Evolutionary conservation across 83 land plant genomes (phyloP).

Genomic region (Thuja plicata): DNA sequence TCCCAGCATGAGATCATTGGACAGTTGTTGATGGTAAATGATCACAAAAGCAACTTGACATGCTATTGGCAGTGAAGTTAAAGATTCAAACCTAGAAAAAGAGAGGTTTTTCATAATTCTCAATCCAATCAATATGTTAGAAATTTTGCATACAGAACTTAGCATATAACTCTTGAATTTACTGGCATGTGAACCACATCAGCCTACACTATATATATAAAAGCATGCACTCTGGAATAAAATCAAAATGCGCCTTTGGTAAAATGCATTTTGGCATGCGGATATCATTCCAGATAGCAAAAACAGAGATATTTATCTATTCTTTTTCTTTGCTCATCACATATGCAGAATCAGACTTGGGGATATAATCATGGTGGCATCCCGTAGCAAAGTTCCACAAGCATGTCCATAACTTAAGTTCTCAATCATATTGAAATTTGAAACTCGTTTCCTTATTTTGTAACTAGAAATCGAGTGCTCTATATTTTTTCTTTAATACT

Average conservation of each 20-base stretch:
- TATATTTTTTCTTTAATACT: background rate
- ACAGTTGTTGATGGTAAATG: background rate
- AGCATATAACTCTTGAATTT: background rate
- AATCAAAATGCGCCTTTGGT: background rate
- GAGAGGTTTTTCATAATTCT: background rate
- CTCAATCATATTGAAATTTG: background rate
- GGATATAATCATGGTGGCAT: constrained; percentile 1
- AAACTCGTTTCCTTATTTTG: background rate
- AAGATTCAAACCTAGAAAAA: background rate
- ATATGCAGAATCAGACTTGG: background rate
- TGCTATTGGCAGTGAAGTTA: background rate
- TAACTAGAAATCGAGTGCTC: background rate
- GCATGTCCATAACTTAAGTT: background rate
- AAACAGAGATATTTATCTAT: background rate
- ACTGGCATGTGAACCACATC: background rate
- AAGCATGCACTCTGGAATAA: background rate
- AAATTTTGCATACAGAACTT: background rate
- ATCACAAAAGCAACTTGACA: background rate
- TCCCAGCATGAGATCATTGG: background rate
- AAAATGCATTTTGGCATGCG: background rate
- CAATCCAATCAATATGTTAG: background rate
- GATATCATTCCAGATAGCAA: background rate
- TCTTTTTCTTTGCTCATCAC: background rate
- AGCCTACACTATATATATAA: background rate
- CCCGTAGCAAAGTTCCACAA: background rate